Base-by-base conservation (phyloP, 306 rosid genomes). In the Acacia melanoxylon region DNA sequence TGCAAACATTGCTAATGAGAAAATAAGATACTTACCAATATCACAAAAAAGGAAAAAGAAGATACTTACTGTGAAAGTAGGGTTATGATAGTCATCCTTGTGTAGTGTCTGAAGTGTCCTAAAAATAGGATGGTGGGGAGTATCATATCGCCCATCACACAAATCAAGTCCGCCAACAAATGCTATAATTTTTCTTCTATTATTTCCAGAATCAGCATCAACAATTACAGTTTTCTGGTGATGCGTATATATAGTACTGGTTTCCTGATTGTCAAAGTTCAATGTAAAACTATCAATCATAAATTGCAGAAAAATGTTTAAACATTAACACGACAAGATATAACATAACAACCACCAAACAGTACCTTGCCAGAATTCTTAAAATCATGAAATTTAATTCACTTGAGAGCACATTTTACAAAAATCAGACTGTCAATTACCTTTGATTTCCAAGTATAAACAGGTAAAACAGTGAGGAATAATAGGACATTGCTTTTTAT, bases 101-200 rank as follows among this genome's bases (percentile, higher is more conserved):
- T 95, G 99, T 79, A 85, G 63, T 75, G 99, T 91, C 45, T 92
- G 83, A 68, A 95, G 89, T 11, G 99, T 81, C 83, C 93, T 86
- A 81, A 93, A 90, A 78, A 93, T 56, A 79, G 94, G 83, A 82
- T 93, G 99, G 24, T 85, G 54, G 59, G 99, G 99, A 83, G 89
- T 87, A 88, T 95, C 99, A 82, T 91, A 95, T 82, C 99, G 90
- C 19, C 99, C 99, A 11, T 95, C 97, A 82, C 99, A 95, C 81
- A 95, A 83, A 86, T 95, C 99, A 59, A 95, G 97, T 81, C 99
- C 99, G 44, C 99, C 99, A 81, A 95, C 93, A 88, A 95, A 95
- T 78, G 99, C 96, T 61, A 92, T 70, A 78, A 95, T 92, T 86
- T 95, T 95, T 89, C 98, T 91, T 83, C 77, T 85, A 78, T 72